Percentiles rank a stretch among this genome's conserved stretches.
phyloP scores from a whole-genome alignment of 306 rosid genomes.

The Vicia villosa region DNA sequence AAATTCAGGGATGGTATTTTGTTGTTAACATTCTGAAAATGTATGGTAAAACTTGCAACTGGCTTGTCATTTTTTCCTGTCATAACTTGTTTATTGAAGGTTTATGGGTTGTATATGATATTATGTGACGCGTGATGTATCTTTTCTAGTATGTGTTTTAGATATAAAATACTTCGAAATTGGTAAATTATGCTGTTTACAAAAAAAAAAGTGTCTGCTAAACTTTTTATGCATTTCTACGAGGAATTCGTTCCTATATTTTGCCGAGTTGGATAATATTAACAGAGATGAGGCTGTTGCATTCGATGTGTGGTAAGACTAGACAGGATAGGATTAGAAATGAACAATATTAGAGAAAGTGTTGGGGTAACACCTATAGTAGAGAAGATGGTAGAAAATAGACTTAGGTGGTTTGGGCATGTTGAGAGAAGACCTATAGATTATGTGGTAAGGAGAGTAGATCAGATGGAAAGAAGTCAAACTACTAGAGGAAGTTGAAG shows the following conservation, averaged over 20 bases:
- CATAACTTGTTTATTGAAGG: conserved; percentile 20
- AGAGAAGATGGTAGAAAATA: no score
- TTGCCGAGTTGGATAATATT: conserved; percentile 8
- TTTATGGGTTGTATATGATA: conserved; percentile 16
- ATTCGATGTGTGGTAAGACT: no score
- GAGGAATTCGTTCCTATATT: neutral
- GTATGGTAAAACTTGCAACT: conserved; percentile 11
- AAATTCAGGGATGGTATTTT: neutral
- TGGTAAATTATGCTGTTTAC: neutral
- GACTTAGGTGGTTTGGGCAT: no score
- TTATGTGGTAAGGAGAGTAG: no score
- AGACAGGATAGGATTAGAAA: no score
- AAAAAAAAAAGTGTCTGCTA: neutral
- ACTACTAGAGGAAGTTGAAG: no score
- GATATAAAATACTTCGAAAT: neutral
- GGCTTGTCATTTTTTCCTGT: neutral
- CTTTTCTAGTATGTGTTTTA: neutral
- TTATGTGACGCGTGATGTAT: neutral
- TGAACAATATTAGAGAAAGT: no score
- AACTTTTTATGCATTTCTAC: neutral
- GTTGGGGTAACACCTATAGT: no score
- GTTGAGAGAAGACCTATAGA: no score
- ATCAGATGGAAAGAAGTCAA: no score
- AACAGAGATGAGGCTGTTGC: no score
- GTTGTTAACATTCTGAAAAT: conserved; percentile 18